Percentiles rank a stretch among this genome's conserved stretches.
Conservation (phyloP, 148 eudicot species). For the Vaccinium darrowii region DNA sequence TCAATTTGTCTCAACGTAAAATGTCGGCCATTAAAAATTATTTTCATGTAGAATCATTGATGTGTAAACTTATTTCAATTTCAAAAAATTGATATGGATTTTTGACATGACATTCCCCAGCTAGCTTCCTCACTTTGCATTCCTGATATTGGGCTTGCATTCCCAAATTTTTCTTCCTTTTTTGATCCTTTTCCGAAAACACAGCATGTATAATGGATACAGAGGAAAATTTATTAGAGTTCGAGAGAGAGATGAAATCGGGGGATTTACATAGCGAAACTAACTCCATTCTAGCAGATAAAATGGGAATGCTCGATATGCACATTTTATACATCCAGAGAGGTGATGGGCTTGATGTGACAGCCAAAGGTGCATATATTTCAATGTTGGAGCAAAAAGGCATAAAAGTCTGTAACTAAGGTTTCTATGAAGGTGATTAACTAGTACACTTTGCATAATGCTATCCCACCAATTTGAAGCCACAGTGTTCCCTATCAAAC, state of each 20-base stretch:
- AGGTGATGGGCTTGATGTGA: not conserved
- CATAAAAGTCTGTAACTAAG: not conserved
- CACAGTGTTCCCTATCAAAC: not conserved
- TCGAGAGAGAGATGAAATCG: not conserved
- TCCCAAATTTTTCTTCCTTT: not conserved
- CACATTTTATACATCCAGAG: not conserved
- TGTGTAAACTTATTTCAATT: not conserved
- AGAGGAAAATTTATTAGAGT: not conserved
- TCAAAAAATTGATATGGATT: not conserved
- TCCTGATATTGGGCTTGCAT: too few relatives aligned
- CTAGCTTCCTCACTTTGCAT: too few relatives aligned
- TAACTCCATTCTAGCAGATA: not conserved
- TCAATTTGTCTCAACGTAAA: not conserved
- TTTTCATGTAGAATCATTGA: not conserved
- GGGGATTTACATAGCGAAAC: not conserved
- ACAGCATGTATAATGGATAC: not conserved
- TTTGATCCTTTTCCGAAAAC: not conserved
- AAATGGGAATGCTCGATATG: not conserved
- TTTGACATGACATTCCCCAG: too few relatives aligned
- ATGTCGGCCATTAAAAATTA: not conserved
- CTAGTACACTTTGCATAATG: not conserved
- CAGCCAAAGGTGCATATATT: not conserved
- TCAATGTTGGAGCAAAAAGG: not conserved
- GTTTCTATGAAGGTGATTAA: not conserved
- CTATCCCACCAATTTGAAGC: not conserved